phyloP scores from a whole-genome alignment of 305 asterid genomes.

The Fraxinus nigra region DNA sequence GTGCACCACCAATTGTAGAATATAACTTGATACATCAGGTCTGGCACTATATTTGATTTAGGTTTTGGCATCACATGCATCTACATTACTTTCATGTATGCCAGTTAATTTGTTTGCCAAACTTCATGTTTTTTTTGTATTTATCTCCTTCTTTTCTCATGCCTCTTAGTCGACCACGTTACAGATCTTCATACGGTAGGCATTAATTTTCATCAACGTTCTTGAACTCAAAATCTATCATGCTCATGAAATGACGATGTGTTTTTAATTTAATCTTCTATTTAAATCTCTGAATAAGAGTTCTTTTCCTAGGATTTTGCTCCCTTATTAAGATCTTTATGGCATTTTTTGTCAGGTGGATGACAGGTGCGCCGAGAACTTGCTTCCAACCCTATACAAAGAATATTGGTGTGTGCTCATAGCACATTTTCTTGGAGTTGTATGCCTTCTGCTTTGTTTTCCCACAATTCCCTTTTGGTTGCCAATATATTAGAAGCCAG shows the following conservation, averaged over 20 bases:
- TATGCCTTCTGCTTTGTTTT: slow-evolving; percentile 32
- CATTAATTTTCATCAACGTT: not conserved
- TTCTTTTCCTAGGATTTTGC: not conserved
- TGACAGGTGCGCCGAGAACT: slow-evolving; percentile 67
- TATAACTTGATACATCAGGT: slow-evolving; percentile 89
- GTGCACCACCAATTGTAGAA: slow-evolving; percentile 90
- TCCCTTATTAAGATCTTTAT: not conserved
- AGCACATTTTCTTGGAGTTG: slow-evolving; percentile 96
- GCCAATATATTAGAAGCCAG: not conserved
- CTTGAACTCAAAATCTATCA: not conserved
- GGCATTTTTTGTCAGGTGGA: slow-evolving; percentile 60
- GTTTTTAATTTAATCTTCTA: slow-evolving; percentile 11
- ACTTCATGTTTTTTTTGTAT: not conserved
- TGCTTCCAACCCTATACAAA: slow-evolving; percentile 62
- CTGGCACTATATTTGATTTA: not conserved
- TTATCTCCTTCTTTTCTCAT: not conserved
- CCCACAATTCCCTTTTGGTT: not conserved
- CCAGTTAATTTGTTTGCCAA: not conserved
- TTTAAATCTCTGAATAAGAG: slow-evolving; percentile 1
- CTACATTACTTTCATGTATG: not conserved
- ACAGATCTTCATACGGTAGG: slow-evolving; percentile 82
- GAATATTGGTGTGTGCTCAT: slow-evolving; percentile 88
- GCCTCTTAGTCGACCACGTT: slow-evolving; percentile 47
- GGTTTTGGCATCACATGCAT: not conserved
- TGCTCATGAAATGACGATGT: not conserved